These are phyloP conservation scores for Yamadazyma diddensiae DNA, from an alignment of 1,139 yeast species.

Conservation along the genomic window DNA sequence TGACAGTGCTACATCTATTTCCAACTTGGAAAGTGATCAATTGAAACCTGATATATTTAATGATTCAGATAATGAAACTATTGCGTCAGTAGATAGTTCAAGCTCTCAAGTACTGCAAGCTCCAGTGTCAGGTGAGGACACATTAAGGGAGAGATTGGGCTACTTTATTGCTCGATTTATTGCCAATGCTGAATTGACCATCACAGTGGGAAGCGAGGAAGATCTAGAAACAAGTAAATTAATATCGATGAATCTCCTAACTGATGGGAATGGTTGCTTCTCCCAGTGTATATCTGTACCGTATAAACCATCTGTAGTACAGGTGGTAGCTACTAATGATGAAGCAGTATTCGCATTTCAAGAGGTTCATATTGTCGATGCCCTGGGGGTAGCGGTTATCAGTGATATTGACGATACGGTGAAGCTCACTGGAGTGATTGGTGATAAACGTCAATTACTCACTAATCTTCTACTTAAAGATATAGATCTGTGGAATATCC, in stretches of 20 bases:
- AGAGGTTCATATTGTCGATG: constrained; percentile 40
- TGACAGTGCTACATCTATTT: constrained; percentile 21
- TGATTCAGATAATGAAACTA: constrained; percentile 14
- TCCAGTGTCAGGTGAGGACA: constrained; percentile 24
- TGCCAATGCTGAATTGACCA: constrained; percentile 49
- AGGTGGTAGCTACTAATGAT: constrained; percentile 37
- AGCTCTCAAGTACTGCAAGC: neutral
- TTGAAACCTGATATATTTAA: constrained; percentile 28
- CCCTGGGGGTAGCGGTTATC: constrained; percentile 66
- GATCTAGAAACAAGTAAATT: constrained; percentile 18
- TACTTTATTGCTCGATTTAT: constrained; percentile 60
- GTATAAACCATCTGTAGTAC: constrained; percentile 54
- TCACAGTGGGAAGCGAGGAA: constrained; percentile 49
- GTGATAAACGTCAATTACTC: constrained; percentile 80
- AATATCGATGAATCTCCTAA: constrained; percentile 27
- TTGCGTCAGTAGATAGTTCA: constrained; percentile 11
- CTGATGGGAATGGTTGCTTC: constrained; percentile 64
- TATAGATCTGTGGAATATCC: constrained; percentile 63
- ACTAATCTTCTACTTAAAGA: constrained; percentile 71
- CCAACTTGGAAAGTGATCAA: constrained; percentile 28
- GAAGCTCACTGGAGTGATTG: constrained; percentile 83
- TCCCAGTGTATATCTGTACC: constrained; percentile 45
- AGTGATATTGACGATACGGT: constrained; percentile 96
- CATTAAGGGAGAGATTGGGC: constrained; percentile 53
- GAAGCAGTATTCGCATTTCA: constrained; percentile 46